Evolutionary conservation across 805 yeast genomes (phyloP).

Genomic region (Cyberlindnera subsufficiens): DNA sequence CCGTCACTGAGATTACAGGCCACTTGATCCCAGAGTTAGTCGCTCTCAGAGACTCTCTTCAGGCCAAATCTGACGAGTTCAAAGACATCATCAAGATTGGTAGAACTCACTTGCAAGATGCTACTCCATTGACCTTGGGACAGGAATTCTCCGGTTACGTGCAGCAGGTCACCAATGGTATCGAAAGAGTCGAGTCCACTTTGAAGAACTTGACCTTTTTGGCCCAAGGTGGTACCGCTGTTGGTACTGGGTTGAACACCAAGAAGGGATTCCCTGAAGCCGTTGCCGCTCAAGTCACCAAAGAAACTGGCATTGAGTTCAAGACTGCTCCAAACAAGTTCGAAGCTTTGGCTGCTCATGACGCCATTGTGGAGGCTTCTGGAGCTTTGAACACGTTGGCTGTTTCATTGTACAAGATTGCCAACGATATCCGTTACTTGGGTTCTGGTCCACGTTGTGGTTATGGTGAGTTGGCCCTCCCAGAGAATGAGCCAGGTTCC

Average conservation of each 20-base stretch:
- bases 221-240: conserved; percentile 99
- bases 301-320: conserved; percentile 84
- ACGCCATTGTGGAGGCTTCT: conserved; percentile 94
- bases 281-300: conserved; percentile 80
- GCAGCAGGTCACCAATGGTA: conserved; percentile 87
- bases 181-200: conserved; percentile 72
- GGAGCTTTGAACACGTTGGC: conserved; percentile 97
- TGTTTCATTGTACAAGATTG: conserved; percentile 89
- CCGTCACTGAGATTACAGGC: conserved; percentile 79
- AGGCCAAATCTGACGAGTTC: conserved; percentile 77
- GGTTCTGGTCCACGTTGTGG: conserved; percentile 99
- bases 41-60: conserved; percentile 71
- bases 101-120: conserved; percentile 98
- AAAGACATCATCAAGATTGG: conserved; percentile 92
- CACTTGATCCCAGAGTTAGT: conserved; percentile 76
- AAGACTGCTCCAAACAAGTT: conserved; percentile 97
- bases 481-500: conserved; percentile 99
- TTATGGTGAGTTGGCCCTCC: conserved; percentile 90
- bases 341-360: conserved; percentile 98
- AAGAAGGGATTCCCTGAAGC: conserved; percentile 81
- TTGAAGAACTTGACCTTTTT: conserved; percentile 73
- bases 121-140: conserved; percentile 95
- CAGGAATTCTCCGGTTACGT: conserved; percentile 98
- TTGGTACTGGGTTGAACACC: conserved; percentile 97
- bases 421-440: conserved; percentile 95